Evolutionary conservation across 140 eudicot genomes (phyloP), one percentile per base, ranked within the genome.

Genomic region (Ambrosia hybrid): DNA sequence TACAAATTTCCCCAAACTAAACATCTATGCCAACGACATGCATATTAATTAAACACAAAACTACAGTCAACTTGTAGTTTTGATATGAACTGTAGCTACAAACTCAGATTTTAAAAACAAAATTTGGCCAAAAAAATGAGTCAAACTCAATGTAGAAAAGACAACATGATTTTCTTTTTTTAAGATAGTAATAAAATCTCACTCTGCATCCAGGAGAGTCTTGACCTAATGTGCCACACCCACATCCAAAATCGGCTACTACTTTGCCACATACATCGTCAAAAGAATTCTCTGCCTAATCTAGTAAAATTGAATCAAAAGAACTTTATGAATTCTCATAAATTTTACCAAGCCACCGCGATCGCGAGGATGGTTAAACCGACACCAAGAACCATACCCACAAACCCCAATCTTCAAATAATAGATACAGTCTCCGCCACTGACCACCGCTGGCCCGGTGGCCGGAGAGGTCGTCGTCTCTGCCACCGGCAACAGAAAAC

Each of bases 191-290:
- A 39, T 33, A 73, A n/a, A 69, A 51, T 45, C 96, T 85, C 52
- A 92, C 98, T 85, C 91, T 55, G 96, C 96, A 74, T 84, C 97
- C 56, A 94, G 82, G 58, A 94, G 97, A 58, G 85, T 83, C 99
- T 71, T 90, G 82, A 41, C 97, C 97, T 68, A 94, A 74, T 45
- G 99, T 94, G 64, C 99, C 99, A 69, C 97, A 94, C 51, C 99
- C 99, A 77, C 99, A 94, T 60, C 99, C 99, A 71, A 94, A 90
- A 86, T 94, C 99, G 36, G 97, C 99, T 65, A 94, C 99, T 17
- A 90, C 88, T 77, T 86, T 94, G 60, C 60, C 38, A 57, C 85
- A 67, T 14, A 94, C 76, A 70, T 94, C 96, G 72, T 90, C 96
- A 67, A 78, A 94, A 52, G 99, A 90, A 81, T 90, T 94, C 81